phyloP scores from a whole-genome alignment of 1,284 basidiomycete species.

The Cystobasidium slooffiae region DNA sequence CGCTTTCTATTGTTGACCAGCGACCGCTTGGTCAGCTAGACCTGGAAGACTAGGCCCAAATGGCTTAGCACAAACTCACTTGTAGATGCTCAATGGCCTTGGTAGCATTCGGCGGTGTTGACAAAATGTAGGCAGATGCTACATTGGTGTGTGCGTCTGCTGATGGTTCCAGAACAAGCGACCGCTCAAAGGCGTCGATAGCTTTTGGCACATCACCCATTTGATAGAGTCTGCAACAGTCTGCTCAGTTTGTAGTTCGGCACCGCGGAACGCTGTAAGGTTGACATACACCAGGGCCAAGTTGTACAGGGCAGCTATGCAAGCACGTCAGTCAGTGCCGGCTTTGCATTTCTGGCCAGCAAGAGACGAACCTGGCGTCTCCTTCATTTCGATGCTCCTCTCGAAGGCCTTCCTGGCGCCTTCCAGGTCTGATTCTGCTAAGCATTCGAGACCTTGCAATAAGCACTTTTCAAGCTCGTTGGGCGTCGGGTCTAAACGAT shows the following conservation, averaged over 20 bases:
- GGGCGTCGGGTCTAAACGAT: conserved; percentile 15
- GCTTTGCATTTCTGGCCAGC: background rate
- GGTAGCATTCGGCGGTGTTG: conserved; percentile 33
- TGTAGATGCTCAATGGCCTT: conserved; percentile 43
- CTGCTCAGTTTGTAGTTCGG: background rate
- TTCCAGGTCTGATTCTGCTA: conserved; percentile 34
- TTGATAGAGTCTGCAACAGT: conserved; percentile 28
- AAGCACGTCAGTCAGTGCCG: background rate
- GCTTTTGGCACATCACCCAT: conserved; percentile 24
- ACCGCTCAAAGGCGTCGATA: conserved; percentile 40
- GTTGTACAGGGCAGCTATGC: conserved; percentile 38
- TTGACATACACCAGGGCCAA: conserved; percentile 21
- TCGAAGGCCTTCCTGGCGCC: conserved; percentile 32
- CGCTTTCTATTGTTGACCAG: conserved; percentile 21
- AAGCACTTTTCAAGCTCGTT: conserved; percentile 22
- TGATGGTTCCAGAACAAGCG: conserved; percentile 33
- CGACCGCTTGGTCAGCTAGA: background rate
- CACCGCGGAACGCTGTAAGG: too few relatives aligned
- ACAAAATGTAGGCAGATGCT: conserved; percentile 41
- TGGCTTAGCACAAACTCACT: too few relatives aligned
- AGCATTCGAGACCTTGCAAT: conserved; percentile 32
- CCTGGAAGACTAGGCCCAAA: too few relatives aligned
- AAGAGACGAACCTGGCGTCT: conserved; percentile 28
- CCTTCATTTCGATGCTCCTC: conserved; percentile 33
- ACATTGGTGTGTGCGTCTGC: conserved; percentile 42